Evolutionary conservation across 2,329 filamentous ascomycete species (phyloP), one percentile per base, ranked within the genome.

Genomic region (Tetracladium maxilliforme): DNA sequence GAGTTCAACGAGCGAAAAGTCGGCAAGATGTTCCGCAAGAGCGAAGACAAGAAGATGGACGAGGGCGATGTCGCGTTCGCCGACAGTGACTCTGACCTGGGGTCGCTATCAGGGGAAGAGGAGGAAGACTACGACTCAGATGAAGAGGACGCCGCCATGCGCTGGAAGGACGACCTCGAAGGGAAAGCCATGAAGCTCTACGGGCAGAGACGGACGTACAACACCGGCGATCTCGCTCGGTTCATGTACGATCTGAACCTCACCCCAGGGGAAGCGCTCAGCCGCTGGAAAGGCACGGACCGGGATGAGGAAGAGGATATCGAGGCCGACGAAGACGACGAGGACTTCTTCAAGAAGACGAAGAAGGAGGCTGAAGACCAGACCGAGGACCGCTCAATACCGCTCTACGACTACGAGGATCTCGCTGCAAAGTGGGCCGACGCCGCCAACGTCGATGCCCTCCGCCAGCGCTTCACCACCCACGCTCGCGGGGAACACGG

Each of bases 61-160:
- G n/a, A n/a, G n/a, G 80, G 72, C 16, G 82, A 93, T 27, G 41
- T 95, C 29, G 82, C 74, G 2, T 98, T 94, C 55, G 90, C 90
- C 10, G 90, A 98, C 43, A 93, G 83, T 42, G 92, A 98, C 48
- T 98, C 90, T 0, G 92, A 98, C 45, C 63, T 98, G 5, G 90
- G 90, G 6, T 93, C 87, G 4, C 52, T 94, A 34, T 92, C 82
- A 7, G 57, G 52, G 2, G 54, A 56, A 6, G 63, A 66, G 3
- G 59, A 64, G 3, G 39, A 37, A 3, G 37, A 39, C 5, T 34
- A 42, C 7, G 46, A 51, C 15, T 65, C 60, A 3, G 67, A 67
- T 11, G 78, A 81, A 26, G 82, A 87, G 23, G 75, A 78, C 19
- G 77, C 74, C 4, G 74, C 65, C 4, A 40, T 81, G 13, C 66